Evolutionary conservation across 2,329 filamentous ascomycete species (phyloP).

Genomic region (Massarina eburnea): DNA sequence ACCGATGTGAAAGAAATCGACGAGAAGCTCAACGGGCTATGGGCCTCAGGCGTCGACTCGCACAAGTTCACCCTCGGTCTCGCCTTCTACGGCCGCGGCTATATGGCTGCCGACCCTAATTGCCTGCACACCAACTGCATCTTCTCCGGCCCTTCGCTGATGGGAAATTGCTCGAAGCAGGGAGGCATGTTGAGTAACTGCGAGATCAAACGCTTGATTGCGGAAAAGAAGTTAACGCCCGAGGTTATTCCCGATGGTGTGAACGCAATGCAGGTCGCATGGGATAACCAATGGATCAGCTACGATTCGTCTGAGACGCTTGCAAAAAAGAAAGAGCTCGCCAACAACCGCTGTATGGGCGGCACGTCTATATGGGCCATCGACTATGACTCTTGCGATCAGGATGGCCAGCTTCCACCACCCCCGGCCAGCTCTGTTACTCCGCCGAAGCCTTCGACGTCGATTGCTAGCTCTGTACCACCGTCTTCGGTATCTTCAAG

Average conservation of each 20-base stretch:
- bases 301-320: slow-evolving; percentile 41
- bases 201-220: slow-evolving; percentile 42
- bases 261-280: slow-evolving; percentile 39
- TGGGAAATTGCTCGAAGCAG: slow-evolving; percentile 25
- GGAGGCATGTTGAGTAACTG: slow-evolving; percentile 36
- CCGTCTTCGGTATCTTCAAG: not conserved
- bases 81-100: slow-evolving; percentile 50
- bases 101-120: slow-evolving; percentile 20
- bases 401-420: not conserved
- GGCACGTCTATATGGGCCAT: slow-evolving; percentile 27
- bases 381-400: slow-evolving; percentile 17
- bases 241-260: slow-evolving; percentile 28
- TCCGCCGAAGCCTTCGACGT: not conserved
- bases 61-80: slow-evolving; percentile 49
- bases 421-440: not conserved
- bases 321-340: slow-evolving; percentile 10
- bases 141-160: slow-evolving; percentile 17
- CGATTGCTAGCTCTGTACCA: not conserved
- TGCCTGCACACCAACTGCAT: slow-evolving; percentile 25
- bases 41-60: slow-evolving; percentile 48
- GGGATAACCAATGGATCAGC: slow-evolving; percentile 42
- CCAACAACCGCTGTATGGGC: slow-evolving; percentile 26
- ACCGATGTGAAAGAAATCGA: slow-evolving; percentile 54
- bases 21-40: slow-evolving; percentile 47
- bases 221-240: slow-evolving; percentile 17